Evolutionary conservation across 2,329 filamentous ascomycete genomes (phyloP).

Genomic region (Epichloe aotearoae): DNA sequence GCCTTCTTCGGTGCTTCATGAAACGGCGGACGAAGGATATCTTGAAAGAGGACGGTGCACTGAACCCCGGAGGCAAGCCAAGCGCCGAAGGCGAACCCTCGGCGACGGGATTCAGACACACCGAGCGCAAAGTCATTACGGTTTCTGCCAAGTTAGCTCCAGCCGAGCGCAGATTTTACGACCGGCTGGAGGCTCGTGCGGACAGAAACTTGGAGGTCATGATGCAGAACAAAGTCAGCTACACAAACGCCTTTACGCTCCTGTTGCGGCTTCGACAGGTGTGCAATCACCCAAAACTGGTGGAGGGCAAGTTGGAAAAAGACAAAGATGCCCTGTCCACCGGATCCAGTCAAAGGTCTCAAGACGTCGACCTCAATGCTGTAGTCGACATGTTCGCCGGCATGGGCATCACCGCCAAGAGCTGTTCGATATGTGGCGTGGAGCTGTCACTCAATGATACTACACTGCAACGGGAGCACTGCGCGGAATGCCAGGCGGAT

Average conservation of each 20-base stretch:
- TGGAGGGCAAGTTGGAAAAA: slow-evolving; percentile 71
- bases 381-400: slow-evolving; percentile 79
- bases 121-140: slow-evolving; percentile 76
- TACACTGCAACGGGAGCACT: slow-evolving; percentile 35
- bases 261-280: slow-evolving; percentile 84
- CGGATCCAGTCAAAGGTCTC: slow-evolving; percentile 39
- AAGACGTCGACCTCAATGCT: slow-evolving; percentile 59
- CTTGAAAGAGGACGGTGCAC: slow-evolving; percentile 72
- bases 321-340: slow-evolving; percentile 75
- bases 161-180: slow-evolving; percentile 75
- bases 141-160: slow-evolving; percentile 66
- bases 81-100: slow-evolving; percentile 35
- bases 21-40: slow-evolving; percentile 97
- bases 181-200: slow-evolving; percentile 68
- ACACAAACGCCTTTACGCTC: slow-evolving; percentile 85
- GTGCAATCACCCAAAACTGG: slow-evolving; percentile 85
- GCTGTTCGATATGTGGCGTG: slow-evolving; percentile 72
- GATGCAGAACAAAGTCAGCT: slow-evolving; percentile 75
- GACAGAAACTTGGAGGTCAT: slow-evolving; percentile 79
- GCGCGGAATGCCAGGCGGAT: slow-evolving; percentile 62
- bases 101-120: slow-evolving; percentile 71
- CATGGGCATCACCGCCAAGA: slow-evolving; percentile 63
- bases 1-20: slow-evolving; percentile 87
- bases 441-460: slow-evolving; percentile 42
- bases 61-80: slow-evolving; percentile 61